Conservation (phyloP, 192 early-diverging fungal genomes). For the Pilaira anomala region DNA sequence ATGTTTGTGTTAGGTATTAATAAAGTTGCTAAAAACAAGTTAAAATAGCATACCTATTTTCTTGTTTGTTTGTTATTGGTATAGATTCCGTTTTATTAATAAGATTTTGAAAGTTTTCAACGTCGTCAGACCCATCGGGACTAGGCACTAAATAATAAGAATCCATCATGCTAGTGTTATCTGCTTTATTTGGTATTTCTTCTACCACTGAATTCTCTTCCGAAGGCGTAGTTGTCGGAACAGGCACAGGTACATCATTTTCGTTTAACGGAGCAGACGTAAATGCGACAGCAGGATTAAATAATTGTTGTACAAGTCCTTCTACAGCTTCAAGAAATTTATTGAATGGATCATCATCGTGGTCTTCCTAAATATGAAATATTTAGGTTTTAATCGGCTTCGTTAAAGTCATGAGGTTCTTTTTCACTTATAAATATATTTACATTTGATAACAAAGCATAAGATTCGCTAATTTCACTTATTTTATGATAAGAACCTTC, state of each 20-base stretch:
- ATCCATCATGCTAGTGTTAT: constrained; percentile 44
- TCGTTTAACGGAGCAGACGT: constrained; percentile 54
- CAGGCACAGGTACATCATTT: constrained; percentile 29
- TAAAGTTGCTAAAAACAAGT: no score
- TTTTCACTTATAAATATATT: background rate
- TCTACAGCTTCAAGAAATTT: constrained; percentile 79
- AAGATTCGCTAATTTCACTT: constrained; percentile 29
- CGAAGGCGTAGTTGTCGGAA: background rate
- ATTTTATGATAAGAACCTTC: constrained; percentile 12
- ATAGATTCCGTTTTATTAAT: background rate
- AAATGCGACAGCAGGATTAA: constrained; percentile 61
- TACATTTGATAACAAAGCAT: constrained; percentile 28
- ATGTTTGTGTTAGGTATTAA: no score
- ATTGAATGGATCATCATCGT: constrained; percentile 70
- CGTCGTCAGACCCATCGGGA: constrained; percentile 11
- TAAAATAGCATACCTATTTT: background rate
- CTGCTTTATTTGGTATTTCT: background rate
- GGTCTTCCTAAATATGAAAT: constrained; percentile 35
- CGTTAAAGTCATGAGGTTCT: background rate
- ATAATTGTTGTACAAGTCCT: constrained; percentile 67
- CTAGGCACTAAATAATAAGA: constrained; percentile 52
- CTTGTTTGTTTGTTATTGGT: background rate
- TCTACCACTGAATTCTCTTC: background rate
- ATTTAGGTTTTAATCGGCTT: background rate
- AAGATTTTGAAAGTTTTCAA: background rate